These are phyloP conservation scores for Mortierella sp. DNA, from an alignment of 371 early-diverging fungal genomes.

Conservation along the genomic window DNA sequence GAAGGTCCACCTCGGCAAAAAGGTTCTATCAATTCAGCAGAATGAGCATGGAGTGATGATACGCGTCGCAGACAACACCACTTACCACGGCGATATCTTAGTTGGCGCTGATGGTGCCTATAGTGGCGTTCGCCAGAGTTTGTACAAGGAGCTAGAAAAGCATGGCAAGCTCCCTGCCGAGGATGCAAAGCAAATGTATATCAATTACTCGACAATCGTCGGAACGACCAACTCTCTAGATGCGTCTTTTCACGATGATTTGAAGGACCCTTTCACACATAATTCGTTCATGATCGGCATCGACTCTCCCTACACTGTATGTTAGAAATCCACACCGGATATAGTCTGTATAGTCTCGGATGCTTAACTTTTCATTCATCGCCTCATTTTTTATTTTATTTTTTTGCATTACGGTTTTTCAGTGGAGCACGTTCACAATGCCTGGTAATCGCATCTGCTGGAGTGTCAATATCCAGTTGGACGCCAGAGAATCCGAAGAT, in stretches of 20 bases:
- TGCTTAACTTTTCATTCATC: no score
- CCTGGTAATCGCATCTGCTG: slow-evolving; percentile 21
- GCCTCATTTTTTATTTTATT: no score
- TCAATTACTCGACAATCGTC: slow-evolving; percentile 16
- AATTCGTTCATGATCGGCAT: slow-evolving; percentile 12
- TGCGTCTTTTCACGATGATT: slow-evolving; percentile 16
- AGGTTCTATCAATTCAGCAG: slow-evolving; percentile 17
- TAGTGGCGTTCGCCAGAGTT: slow-evolving; percentile 28
- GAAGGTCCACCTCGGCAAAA: slow-evolving; percentile 26
- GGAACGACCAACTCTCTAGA: slow-evolving; percentile 24
- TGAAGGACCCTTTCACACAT: slow-evolving; percentile 16
- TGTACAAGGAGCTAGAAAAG: slow-evolving; percentile 14
- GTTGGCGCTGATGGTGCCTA: slow-evolving; percentile 40
- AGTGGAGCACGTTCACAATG: slow-evolving; percentile 20
- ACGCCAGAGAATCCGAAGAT: background rate
- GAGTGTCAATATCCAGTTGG: slow-evolving; percentile 10
- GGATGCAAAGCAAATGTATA: slow-evolving; percentile 7
- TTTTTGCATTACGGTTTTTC: background rate
- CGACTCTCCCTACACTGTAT: slow-evolving; percentile 12
- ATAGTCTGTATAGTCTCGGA: no score
- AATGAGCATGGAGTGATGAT: slow-evolving; percentile 15
- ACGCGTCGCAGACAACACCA: slow-evolving; percentile 19
- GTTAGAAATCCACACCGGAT: no score
- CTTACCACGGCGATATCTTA: slow-evolving; percentile 31
- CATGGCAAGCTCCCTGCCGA: slow-evolving; percentile 8